Evolutionary conservation across 768 basidiomycete species (phyloP), one percentile per base, ranked within the genome.

Genomic region (Pulveroboletus sp.): DNA sequence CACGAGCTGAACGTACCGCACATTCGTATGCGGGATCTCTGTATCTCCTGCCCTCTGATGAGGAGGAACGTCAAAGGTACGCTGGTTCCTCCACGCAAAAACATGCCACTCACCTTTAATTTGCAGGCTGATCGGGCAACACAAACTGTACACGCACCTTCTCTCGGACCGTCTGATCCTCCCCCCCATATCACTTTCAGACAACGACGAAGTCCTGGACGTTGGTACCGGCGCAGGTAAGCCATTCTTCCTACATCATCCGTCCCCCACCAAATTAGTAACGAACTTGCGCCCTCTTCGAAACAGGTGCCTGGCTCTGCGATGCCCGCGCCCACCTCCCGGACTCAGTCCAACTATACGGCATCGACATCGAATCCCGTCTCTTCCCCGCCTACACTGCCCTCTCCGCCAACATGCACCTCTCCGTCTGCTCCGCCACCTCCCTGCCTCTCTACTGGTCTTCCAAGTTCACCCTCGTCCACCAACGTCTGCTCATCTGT

Each of bases 401-500:
- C 11, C 25, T 40, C 35, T 46, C 43, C 4, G 14, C 50, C 42
- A 57, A 53, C 27, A 43, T 64, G 38, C 62, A 59, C 12, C 53
- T 66, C 39, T 56, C 55, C 1, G 7, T 61, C 20, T 56, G 57
- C 20, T 62, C 65, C 31, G 51, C 58, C n/a, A 62, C 60, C 7
- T 23, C 48, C n/a, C 61, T 71, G 11, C 68, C 71, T 0, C 29
- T 35, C 1, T 60, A 58, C 24, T 69, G 71, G 69, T 40, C 57
- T 3, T 59, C 53, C 17, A 61, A 57, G 16, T 72, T 72, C 49
- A 16, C 47, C 4, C 56, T 72, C 34, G 55, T 71, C 14, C 56
- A 69, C 24, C 70, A 72, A 24, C 60, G 69, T 0, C 56, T 72
- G 17, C 54, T 71, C 2, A 52, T 68, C 7, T 54, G 44, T 5